Base-by-base conservation (phyloP, 495 filamentous ascomycete genomes). In the Neurospora terricola region DNA sequence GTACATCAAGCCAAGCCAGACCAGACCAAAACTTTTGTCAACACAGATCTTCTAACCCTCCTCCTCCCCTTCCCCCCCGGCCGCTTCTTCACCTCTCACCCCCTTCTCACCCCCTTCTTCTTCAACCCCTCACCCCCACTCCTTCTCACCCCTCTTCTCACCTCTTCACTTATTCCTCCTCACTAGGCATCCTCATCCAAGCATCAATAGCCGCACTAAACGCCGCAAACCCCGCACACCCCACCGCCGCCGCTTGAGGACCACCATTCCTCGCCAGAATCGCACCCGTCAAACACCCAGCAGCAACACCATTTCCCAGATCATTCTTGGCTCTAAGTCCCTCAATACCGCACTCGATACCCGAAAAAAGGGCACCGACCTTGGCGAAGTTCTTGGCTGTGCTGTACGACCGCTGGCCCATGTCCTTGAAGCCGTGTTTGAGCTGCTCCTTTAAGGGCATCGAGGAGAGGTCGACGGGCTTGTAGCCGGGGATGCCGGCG, bases 291-390 rank as follows among this genome's bases (percentile, higher is more conserved):
- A 98, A 82, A 81, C 96, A 98, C 0, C 96, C 96, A 4, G 94
- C 93, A 9, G 90, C 87, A 8, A 95, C 88, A 39, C 94, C 93
- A 84, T 99, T 99, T 72, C 85, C 90, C 48, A 98, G 80, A 82
- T 98, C 96, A 81, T 97, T 97, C 85, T 96, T 97, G 3, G 96
- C 96, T 11, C 96, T 87, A 73, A 92, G 86, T 0, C 93, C 94
- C 80, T 98, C 96, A 74, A 99, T 94, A 71, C 91, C 93, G 84
- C 96, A 99, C 84, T 99, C 96, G 14, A 94, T 97, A 30, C 96
- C 96, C 18, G 88, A 86, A 83, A 95, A 99, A 10, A 98, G 87
- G 0, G 93, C 92, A 69, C 96, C 96, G 62, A 99, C 91, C 62
- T 92, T 88, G 36, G 92, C 96, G 83, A 99, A 99, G 82, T 97